Conservation (phyloP, 495 filamentous ascomycete genomes). For the Thozetella sp. region DNA sequence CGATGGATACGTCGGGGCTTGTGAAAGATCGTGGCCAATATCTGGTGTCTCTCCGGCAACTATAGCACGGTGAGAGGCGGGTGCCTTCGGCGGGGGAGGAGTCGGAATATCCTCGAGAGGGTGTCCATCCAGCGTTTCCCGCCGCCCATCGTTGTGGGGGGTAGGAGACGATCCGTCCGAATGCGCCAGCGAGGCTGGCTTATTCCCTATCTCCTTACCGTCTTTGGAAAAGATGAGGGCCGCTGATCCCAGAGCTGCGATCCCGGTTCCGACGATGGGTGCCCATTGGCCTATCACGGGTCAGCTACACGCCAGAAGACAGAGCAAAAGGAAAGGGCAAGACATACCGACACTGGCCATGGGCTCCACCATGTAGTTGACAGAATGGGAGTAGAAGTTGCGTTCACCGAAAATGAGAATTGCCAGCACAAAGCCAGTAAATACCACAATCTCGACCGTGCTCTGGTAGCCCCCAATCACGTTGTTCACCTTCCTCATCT, state of each 20-base stretch:
- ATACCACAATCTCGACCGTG: slow-evolving; percentile 54
- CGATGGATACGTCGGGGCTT: not conserved
- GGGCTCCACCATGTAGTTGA: slow-evolving; percentile 56
- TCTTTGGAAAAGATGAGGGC: slow-evolving; percentile 47
- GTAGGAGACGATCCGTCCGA: slow-evolving; percentile 27
- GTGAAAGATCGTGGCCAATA: not conserved
- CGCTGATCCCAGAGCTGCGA: slow-evolving; percentile 56
- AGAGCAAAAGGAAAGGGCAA: not conserved
- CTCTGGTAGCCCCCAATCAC: slow-evolving; percentile 43
- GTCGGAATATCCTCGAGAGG: not conserved
- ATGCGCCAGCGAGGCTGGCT: slow-evolving; percentile 7
- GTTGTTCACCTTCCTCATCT: slow-evolving; percentile 48
- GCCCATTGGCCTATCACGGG: slow-evolving; percentile 51
- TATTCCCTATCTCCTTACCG: slow-evolving; percentile 14
- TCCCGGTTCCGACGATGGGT: slow-evolving; percentile 51
- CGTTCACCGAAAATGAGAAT: slow-evolving; percentile 57
- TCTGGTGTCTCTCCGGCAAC: no score
- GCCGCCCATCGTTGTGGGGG: not conserved
- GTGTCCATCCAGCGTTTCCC: not conserved
- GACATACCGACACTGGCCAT: slow-evolving; percentile 53
- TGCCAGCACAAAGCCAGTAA: slow-evolving; percentile 51
- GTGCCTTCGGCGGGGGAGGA: no score
- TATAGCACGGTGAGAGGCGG: no score
- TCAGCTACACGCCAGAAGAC: slow-evolving; percentile 11
- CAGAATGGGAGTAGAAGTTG: slow-evolving; percentile 56